Evolutionary conservation across 805 yeast species (phyloP).

Genomic region (Saturnispora sanitii): DNA sequence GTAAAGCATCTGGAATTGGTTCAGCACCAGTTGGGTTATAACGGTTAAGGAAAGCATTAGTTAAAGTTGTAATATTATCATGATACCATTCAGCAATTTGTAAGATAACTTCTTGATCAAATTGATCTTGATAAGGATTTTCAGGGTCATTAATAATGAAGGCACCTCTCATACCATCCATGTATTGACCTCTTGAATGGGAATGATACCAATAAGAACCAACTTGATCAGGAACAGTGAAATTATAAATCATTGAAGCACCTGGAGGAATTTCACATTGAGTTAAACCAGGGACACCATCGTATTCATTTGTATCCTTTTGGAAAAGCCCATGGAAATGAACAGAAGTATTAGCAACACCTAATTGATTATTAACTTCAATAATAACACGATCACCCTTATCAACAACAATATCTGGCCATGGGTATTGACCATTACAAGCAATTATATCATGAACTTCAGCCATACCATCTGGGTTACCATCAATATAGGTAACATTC

Average conservation of each 20-base stretch:
- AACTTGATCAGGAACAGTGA: slow-evolving; percentile 70
- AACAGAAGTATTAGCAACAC: slow-evolving; percentile 58
- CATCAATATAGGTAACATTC: slow-evolving; percentile 56
- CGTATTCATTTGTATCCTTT: slow-evolving; percentile 67
- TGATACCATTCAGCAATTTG: slow-evolving; percentile 88
- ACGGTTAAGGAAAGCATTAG: slow-evolving; percentile 49
- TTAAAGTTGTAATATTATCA: slow-evolving; percentile 40
- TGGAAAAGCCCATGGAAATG: slow-evolving; percentile 95
- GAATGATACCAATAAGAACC: slow-evolving; percentile 98
- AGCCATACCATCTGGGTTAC: slow-evolving; percentile 43
- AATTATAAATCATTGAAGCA: slow-evolving; percentile 64
- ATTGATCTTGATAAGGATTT: slow-evolving; percentile 55
- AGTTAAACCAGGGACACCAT: slow-evolving; percentile 80
- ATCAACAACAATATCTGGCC: slow-evolving; percentile 71
- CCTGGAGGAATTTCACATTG: slow-evolving; percentile 92
- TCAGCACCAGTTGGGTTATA: slow-evolving; percentile 97
- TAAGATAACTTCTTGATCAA: slow-evolving; percentile 68
- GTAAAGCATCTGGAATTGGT: slow-evolving; percentile 78
- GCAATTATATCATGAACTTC: slow-evolving; percentile 36
- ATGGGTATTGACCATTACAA: slow-evolving; percentile 57
- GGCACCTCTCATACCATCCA: slow-evolving; percentile 84
- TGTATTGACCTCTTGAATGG: slow-evolving; percentile 81
- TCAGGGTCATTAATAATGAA: slow-evolving; percentile 56
- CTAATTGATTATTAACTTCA: slow-evolving; percentile 67
- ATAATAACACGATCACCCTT: slow-evolving; percentile 73